Conservation (phyloP, 768 basidiomycete species). For the Tricholoma sp. region DNA sequence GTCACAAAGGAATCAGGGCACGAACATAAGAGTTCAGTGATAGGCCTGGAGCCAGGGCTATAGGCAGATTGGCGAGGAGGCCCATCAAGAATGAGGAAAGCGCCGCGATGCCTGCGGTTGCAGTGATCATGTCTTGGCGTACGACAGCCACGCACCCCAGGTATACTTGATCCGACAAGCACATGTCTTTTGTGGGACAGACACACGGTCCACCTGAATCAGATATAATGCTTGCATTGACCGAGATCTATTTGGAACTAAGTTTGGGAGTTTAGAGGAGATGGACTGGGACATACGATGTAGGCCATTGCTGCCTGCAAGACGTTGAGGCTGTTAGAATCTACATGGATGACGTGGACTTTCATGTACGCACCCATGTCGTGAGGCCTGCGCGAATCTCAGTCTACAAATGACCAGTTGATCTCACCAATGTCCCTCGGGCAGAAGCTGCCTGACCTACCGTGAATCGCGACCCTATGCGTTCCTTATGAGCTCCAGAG, state of each 20-base stretch:
- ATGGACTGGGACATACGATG: slow-evolving; percentile 44
- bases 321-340: slow-evolving; percentile 1
- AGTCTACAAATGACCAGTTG: slow-evolving; percentile 36
- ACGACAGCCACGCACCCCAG: slow-evolving; percentile 54
- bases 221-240: slow-evolving; percentile 76
- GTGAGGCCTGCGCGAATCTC: slow-evolving; percentile 77
- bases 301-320: slow-evolving; percentile 76
- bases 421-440: not conserved
- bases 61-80: slow-evolving; percentile 77
- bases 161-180: slow-evolving; percentile 49
- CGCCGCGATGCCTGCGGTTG: slow-evolving; percentile 73
- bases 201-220: slow-evolving; percentile 80
- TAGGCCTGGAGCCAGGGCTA: slow-evolving; percentile 85
- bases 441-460: slow-evolving; percentile 21
- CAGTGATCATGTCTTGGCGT: slow-evolving; percentile 74
- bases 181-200: slow-evolving; percentile 57
- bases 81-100: slow-evolving; percentile 82
- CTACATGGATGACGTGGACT: not conserved
- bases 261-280: not conserved
- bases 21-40: slow-evolving; percentile 79
- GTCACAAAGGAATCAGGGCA: slow-evolving; percentile 10
- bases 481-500: slow-evolving; percentile 57
- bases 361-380: slow-evolving; percentile 58
- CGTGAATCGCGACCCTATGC: slow-evolving; percentile 59
- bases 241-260: slow-evolving; percentile 54